Evolutionary conservation across 108 stramenopile genomes (phyloP).

Genomic region (Skeletonema marinoi): DNA sequence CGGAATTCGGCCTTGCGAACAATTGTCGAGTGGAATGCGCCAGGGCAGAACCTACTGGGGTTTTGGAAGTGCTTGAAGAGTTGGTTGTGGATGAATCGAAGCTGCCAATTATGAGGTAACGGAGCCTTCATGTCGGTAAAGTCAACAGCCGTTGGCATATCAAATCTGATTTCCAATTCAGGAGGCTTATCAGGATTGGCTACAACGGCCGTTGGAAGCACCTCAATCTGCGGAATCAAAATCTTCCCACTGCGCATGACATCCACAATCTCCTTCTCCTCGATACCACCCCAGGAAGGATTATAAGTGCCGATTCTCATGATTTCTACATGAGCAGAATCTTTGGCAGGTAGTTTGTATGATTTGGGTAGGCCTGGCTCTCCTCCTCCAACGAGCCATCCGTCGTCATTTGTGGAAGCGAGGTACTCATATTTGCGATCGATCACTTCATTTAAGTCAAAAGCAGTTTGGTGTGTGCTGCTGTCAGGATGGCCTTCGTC

Average conservation of each 20-base stretch:
- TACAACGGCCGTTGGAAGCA: conserved; percentile 82
- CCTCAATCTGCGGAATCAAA: conserved; percentile 86
- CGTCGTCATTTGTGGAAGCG: conserved; percentile 83
- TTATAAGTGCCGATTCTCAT: conserved; percentile 87
- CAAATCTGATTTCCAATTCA: conserved; percentile 88
- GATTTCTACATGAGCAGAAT: conserved; percentile 87
- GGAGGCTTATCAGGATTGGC: conserved; percentile 81
- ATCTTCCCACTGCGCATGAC: conserved; percentile 72
- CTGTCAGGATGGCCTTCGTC: conserved; percentile 72
- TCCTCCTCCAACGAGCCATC: conserved; percentile 91
- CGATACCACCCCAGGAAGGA: conserved; percentile 81
- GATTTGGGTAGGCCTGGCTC: conserved; percentile 81
- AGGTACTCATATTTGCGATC: conserved; percentile 77
- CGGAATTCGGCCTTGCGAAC: conserved; percentile 88
- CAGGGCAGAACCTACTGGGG: conserved; percentile 83
- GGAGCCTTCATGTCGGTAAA: conserved; percentile 51
- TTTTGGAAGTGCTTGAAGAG: conserved; percentile 75
- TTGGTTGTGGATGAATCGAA: conserved; percentile 89
- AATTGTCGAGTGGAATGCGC: conserved; percentile 88
- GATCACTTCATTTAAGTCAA: conserved; percentile 77
- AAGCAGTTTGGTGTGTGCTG: conserved; percentile 79
- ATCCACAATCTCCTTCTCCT: conserved; percentile 65
- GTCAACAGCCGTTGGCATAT: conserved; percentile 71
- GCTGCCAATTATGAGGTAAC: conserved; percentile 82
- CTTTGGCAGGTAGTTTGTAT: conserved; percentile 83